Conservation (phyloP, 257 asterid species). For the Przewalskia tangutica region DNA sequence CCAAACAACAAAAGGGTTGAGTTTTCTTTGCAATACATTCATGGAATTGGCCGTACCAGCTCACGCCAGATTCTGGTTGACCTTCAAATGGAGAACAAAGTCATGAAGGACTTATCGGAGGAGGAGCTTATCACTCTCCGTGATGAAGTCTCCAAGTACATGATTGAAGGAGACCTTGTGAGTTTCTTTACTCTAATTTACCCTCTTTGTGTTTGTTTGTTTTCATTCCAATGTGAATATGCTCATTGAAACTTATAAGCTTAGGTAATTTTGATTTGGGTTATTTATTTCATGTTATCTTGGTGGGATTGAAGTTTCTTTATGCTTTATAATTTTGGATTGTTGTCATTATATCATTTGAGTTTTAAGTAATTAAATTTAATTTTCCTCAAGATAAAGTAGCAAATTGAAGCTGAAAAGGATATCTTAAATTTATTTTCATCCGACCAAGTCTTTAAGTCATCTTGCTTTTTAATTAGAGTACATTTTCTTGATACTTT, state of each 20-base stretch:
- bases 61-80: conserved; percentile 63
- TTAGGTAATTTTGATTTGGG: not conserved
- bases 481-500: not conserved
- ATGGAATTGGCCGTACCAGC: conserved; percentile 79
- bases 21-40: conserved; percentile 85
- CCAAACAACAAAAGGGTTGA: conserved; percentile 93
- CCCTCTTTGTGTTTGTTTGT: not conserved
- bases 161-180: conserved; percentile 95
- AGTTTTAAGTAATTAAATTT: not conserved
- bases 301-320: not conserved
- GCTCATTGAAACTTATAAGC: not conserved
- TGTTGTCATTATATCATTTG: not conserved
- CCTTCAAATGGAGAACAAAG: conserved; percentile 60
- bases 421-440: not conserved
- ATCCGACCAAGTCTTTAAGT: not conserved
- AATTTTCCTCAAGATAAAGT: not conserved
- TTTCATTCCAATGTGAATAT: not conserved
- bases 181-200: conserved; percentile 6
- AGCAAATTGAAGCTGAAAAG: not conserved
- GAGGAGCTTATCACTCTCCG: conserved; percentile 87
- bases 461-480: not conserved
- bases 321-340: not conserved
- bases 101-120: conserved; percentile 76
- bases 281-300: not conserved
- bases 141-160: conserved; percentile 86